These are phyloP conservation scores for Candida sphagnicola DNA, from an alignment of 805 yeast genomes.

Conservation along the genomic window DNA sequence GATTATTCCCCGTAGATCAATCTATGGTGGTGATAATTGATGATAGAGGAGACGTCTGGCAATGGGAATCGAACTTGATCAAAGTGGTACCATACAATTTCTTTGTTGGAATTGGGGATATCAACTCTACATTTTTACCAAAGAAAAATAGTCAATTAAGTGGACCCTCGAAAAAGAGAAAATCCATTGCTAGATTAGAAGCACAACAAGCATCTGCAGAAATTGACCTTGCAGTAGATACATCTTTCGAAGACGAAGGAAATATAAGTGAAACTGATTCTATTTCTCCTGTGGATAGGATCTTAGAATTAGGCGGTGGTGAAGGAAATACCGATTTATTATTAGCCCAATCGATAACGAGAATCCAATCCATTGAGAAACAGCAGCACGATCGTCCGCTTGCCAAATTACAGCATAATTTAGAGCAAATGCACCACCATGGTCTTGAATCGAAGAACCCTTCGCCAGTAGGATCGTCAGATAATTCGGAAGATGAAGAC, in stretches of 20 bases:
- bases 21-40: conserved; percentile 95
- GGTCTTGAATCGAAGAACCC: conserved; percentile 16
- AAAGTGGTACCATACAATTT: conserved; percentile 95
- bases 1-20: conserved; percentile 93
- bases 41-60: conserved; percentile 99
- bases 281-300: conserved; percentile 45
- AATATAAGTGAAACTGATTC: conserved; percentile 8
- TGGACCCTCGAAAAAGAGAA: conserved; percentile 63
- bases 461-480: conserved; percentile 12
- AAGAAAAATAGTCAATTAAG: conserved; percentile 55
- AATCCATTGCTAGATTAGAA: conserved; percentile 54
- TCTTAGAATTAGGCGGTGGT: conserved; percentile 47
- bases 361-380: conserved; percentile 69
- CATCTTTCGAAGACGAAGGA: conserved; percentile 5
- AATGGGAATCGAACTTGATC: conserved; percentile 87
- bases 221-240: neutral
- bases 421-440: conserved; percentile 48
- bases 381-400: conserved; percentile 82
- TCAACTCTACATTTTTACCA: conserved; percentile 88
- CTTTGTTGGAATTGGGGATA: conserved; percentile 96
- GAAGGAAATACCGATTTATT: conserved; percentile 47
- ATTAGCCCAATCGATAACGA: conserved; percentile 54
- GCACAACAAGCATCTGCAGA: conserved; percentile 22
- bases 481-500: conserved; percentile 21
- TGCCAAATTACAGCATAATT: conserved; percentile 73